Evolutionary conservation across 148 eudicot species (phyloP).

Genomic region (Diospyros lotus): DNA sequence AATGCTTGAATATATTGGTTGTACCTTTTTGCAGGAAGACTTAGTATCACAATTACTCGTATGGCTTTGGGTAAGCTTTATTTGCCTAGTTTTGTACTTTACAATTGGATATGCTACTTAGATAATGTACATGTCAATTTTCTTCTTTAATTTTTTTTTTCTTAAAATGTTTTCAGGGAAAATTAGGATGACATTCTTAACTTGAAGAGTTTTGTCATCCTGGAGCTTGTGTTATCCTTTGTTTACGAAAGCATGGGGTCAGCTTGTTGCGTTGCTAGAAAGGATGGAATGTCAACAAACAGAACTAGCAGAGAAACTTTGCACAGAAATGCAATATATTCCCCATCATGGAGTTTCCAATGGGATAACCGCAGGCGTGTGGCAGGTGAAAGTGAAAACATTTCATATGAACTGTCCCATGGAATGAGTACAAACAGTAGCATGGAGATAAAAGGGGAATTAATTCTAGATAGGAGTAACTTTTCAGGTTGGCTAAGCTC

Average conservation of each 20-base stretch:
- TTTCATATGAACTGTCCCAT: slow-evolving; percentile 16
- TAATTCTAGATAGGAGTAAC: slow-evolving; percentile 9
- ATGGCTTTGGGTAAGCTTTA: background rate
- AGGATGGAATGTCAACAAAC: slow-evolving; percentile 27
- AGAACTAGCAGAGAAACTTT: slow-evolving; percentile 26
- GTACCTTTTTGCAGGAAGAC: slow-evolving; percentile 1
- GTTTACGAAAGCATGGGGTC: slow-evolving; percentile 37
- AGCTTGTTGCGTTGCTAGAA: slow-evolving; percentile 53
- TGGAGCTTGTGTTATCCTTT: slow-evolving; percentile 11
- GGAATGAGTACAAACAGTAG: slow-evolving; percentile 25
- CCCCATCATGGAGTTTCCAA: slow-evolving; percentile 55
- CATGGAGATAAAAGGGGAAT: slow-evolving; percentile 27
- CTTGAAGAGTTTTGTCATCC: slow-evolving; percentile 4
- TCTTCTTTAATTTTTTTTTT: background rate
- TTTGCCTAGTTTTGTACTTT: background rate
- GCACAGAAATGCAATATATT: slow-evolving; percentile 29
- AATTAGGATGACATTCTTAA: slow-evolving; percentile 3
- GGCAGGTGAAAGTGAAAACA: slow-evolving; percentile 37
- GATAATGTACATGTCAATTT: background rate
- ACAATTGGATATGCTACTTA: background rate
- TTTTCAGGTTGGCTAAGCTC: slow-evolving; percentile 27
- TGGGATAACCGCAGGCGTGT: slow-evolving; percentile 48
- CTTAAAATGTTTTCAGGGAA: background rate
- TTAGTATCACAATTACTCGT: background rate
- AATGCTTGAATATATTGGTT: background rate